A percentile compares a stretch with the other conserved stretches of the same genome.
Conservation (phyloP, 306 rosid species). For the Ziziphus jujuba region DNA sequence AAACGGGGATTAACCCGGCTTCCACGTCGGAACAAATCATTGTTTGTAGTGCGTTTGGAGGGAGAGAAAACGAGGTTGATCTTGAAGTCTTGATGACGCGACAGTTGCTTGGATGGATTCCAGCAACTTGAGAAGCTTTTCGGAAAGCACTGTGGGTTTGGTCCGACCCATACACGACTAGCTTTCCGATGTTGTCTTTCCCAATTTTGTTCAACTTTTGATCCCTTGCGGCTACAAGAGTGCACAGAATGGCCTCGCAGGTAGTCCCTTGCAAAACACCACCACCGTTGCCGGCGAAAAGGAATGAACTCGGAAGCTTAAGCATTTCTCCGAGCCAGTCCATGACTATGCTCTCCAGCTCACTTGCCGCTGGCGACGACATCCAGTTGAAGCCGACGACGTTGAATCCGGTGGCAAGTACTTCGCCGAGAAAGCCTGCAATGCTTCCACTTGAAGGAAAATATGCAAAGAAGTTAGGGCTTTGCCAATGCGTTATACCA, state of each 20-base stretch:
- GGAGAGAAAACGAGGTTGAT: neutral
- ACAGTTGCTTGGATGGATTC: neutral
- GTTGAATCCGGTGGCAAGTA: slow-evolving; percentile 11
- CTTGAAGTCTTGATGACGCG: neutral
- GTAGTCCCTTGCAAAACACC: slow-evolving; percentile 10
- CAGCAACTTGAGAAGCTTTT: slow-evolving; percentile 15
- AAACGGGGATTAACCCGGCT: neutral
- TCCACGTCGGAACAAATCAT: neutral
- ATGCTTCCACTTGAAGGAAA: slow-evolving; percentile 12
- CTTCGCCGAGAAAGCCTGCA: slow-evolving; percentile 13
- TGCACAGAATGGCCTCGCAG: slow-evolving; percentile 22
- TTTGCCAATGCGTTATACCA: slow-evolving; percentile 17
- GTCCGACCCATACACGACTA: slow-evolving; percentile 15
- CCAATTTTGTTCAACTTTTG: neutral
- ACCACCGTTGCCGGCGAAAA: slow-evolving; percentile 17
- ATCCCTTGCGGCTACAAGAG: slow-evolving; percentile 14
- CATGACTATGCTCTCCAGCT: slow-evolving; percentile 13
- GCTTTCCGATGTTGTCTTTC: neutral
- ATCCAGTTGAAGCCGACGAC: slow-evolving; percentile 13
- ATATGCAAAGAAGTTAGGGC: slow-evolving; percentile 14
- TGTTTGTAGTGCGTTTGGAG: neutral
- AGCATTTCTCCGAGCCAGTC: slow-evolving; percentile 20
- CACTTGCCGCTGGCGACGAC: slow-evolving; percentile 9
- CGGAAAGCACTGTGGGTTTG: slow-evolving; percentile 13
- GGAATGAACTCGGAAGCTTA: neutral